Conservation (phyloP, 2,329 filamentous ascomycete species). For the Alternaria viburni region DNA sequence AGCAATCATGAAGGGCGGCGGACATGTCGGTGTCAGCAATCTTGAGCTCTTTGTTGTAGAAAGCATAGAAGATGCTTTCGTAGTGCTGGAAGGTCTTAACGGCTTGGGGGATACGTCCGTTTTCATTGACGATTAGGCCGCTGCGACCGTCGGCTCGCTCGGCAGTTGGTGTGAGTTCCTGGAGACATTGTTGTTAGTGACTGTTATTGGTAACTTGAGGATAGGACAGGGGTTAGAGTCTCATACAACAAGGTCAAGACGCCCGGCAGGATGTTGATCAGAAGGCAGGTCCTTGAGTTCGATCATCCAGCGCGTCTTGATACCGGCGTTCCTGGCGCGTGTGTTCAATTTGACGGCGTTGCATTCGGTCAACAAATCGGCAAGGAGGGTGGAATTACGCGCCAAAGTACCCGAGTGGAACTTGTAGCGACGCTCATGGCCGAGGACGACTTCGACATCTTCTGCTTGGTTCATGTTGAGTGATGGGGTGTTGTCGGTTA, state of each 20-base stretch:
- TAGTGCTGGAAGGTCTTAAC: conserved; percentile 44
- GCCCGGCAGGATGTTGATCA: conserved; percentile 26
- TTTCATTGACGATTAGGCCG: conserved; percentile 42
- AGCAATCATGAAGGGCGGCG: conserved; percentile 49
- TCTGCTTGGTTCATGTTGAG: conserved; percentile 42
- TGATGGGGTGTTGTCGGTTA: background rate
- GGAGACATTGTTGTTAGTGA: background rate
- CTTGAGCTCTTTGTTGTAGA: conserved; percentile 53
- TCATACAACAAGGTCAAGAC: conserved; percentile 38
- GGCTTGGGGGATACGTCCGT: conserved; percentile 40
- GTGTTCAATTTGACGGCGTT: conserved; percentile 35
- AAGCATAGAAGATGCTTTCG: conserved; percentile 54
- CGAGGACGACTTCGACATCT: conserved; percentile 44
- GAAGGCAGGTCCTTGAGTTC: conserved; percentile 35
- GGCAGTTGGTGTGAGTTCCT: conserved; percentile 47
- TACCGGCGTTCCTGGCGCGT: conserved; percentile 30
- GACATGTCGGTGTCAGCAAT: conserved; percentile 51
- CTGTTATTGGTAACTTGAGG: background rate
- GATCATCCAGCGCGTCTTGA: conserved; percentile 42
- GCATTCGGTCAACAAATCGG: conserved; percentile 37
- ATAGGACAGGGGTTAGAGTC: background rate
- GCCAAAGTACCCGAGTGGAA: conserved; percentile 46
- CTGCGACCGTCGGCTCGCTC: conserved; percentile 25
- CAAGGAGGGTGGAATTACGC: conserved; percentile 40
- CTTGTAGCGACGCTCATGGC: conserved; percentile 35